A percentile compares a stretch with the other conserved stretches of the same genome.
Conservation (phyloP, 139 green algal species). For the Zygnema cylindricum region DNA sequence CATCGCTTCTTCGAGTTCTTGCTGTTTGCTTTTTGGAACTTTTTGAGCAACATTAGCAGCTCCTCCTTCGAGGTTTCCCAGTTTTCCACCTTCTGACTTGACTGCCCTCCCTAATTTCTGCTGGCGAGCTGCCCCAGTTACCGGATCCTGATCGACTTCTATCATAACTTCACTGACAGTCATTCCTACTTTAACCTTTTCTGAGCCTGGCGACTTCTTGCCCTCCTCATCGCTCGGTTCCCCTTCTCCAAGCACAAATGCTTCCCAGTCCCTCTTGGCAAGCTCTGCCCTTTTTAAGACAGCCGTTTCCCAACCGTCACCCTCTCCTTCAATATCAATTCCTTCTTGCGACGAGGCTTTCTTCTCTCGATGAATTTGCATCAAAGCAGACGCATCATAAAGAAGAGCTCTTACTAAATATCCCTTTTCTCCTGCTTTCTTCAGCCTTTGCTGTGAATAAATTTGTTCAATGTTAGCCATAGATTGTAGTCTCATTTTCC, state of each 20-base stretch:
- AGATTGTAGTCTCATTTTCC: background rate
- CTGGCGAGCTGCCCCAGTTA: background rate
- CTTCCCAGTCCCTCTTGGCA: constrained; percentile 29
- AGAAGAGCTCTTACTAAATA: constrained; percentile 37
- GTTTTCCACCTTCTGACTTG: background rate
- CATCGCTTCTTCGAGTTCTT: constrained; percentile 38
- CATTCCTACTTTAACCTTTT: background rate
- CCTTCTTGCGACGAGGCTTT: background rate
- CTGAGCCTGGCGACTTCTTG: background rate
- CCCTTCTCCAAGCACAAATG: constrained; percentile 8
- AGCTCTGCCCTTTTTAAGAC: constrained; percentile 28
- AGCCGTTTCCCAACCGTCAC: background rate
- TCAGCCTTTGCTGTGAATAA: constrained; percentile 15
- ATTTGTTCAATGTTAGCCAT: constrained; percentile 22
- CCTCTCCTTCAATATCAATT: background rate
- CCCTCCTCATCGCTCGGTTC: background rate
- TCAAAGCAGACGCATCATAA: constrained; percentile 31
- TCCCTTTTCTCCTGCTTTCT: background rate
- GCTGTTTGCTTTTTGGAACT: background rate
- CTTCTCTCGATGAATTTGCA: background rate
- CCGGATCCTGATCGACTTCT: background rate
- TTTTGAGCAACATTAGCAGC: background rate
- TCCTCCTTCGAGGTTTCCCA: background rate
- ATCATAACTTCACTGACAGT: background rate
- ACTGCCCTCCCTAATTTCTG: background rate